phyloP scores from a whole-genome alignment of 208 protist species.

The Willaertia magna region DNA sequence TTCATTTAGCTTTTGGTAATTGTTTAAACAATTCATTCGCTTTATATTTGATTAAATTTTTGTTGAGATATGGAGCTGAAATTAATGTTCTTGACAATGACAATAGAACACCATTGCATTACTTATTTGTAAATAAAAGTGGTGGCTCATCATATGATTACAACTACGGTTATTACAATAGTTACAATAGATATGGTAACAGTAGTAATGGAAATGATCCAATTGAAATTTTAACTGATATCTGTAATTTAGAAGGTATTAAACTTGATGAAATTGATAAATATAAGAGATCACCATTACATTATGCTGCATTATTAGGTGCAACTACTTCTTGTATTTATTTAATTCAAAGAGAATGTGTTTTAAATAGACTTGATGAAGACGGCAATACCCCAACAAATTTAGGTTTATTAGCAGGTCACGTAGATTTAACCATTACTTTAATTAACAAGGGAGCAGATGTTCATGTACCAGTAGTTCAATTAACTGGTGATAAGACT shows the following conservation, averaged over 20 bases:
- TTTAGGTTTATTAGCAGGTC: neutral
- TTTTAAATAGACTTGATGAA: neutral
- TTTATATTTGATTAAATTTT: neutral
- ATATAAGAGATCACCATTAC: neutral
- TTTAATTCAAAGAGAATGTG: neutral
- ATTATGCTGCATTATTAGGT: neutral
- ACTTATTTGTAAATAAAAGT: neutral
- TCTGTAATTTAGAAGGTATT: neutral
- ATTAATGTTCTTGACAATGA: neutral
- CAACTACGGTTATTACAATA: no score
- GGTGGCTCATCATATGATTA: neutral
- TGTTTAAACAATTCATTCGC: neutral
- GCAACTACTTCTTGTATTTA: neutral
- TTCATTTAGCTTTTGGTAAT: neutral
- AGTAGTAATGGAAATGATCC: neutral
- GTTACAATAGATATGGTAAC: neutral
- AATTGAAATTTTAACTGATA: conserved; percentile 7
- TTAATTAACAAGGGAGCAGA: conserved; percentile 5
- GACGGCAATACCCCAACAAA: neutral
- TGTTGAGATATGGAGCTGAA: neutral
- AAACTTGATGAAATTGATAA: neutral
- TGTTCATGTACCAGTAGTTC: neutral
- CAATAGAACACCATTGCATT: neutral
- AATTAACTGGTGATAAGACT: neutral
- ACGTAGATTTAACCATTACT: neutral